phyloP scores from a whole-genome alignment of 108 stramenopile species.

The Nitzschia sp. region DNA sequence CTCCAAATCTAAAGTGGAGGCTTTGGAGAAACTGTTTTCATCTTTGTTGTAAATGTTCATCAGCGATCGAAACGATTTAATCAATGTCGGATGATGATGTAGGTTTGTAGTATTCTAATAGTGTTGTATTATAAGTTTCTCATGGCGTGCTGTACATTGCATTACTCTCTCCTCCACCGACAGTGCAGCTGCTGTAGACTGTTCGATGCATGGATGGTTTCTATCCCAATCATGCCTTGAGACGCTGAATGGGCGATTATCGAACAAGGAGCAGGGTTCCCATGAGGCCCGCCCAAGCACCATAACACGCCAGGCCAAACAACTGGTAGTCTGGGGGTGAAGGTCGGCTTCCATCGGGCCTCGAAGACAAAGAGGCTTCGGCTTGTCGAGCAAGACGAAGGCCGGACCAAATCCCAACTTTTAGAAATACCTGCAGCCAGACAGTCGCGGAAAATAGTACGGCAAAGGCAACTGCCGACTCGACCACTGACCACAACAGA shows the following conservation, averaged over 20 bases:
- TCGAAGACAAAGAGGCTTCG: neutral
- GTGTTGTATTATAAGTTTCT: no score
- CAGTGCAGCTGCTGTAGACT: no score
- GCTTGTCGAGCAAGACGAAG: neutral
- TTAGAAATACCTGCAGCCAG: neutral
- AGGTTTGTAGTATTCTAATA: no score
- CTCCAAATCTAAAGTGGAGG: neutral
- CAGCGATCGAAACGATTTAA: no score
- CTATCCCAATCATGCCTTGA: no score
- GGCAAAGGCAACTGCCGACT: neutral
- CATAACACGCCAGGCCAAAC: conserved; percentile 9
- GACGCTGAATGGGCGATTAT: neutral
- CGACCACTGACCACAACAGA: neutral
- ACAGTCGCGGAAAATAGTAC: neutral
- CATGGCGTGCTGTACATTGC: no score
- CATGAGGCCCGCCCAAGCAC: neutral
- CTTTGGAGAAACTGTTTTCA: neutral
- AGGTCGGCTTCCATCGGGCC: neutral
- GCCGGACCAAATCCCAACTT: neutral
- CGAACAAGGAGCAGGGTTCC: neutral
- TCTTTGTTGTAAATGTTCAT: no score
- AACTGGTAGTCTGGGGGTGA: neutral
- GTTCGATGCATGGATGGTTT: no score
- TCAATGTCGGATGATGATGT: no score
- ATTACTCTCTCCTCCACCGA: no score